Percentiles rank a stretch among this genome's conserved stretches.
These are phyloP conservation scores for Sclerotinia borealis DNA, from an alignment of 2,329 filamentous ascomycete genomes.

Conservation along the genomic window DNA sequence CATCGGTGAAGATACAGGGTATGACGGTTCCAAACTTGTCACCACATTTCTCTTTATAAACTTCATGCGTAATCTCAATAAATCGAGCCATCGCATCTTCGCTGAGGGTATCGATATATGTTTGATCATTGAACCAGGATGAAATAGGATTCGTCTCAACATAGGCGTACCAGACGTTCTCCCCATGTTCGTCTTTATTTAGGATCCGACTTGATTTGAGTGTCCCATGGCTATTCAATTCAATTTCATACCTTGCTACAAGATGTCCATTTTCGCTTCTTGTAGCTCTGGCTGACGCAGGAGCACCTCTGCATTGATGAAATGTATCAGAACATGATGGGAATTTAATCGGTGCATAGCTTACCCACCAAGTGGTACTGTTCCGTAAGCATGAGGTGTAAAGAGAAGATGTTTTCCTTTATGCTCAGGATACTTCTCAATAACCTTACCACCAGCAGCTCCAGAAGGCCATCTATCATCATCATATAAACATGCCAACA, in stretches of 20 bases:
- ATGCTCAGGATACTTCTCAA: constrained; percentile 25
- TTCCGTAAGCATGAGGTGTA: constrained; percentile 22
- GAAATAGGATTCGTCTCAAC: constrained; percentile 29
- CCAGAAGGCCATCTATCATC: constrained; percentile 34
- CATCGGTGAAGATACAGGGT: constrained; percentile 33
- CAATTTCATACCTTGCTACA: constrained; percentile 26
- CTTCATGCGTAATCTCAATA: constrained; percentile 31
- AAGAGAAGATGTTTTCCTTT: constrained; percentile 31
- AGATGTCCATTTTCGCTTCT: constrained; percentile 22
- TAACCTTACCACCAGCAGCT: constrained; percentile 29
- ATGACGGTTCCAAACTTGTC: constrained; percentile 30
- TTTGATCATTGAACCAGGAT: constrained; percentile 33
- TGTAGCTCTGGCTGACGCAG: neutral
- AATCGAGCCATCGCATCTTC: constrained; percentile 28
- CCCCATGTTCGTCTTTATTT: constrained; percentile 20
- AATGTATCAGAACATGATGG: neutral
- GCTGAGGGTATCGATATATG: constrained; percentile 32
- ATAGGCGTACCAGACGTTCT: constrained; percentile 32
- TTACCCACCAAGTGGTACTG: constrained; percentile 1
- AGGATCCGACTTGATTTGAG: constrained; percentile 24
- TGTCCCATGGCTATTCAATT: constrained; percentile 24
- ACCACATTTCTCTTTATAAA: constrained; percentile 29
- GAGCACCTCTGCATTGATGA: constrained; percentile 7
- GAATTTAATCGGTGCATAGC: neutral
- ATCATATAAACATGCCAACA: constrained; percentile 34